phyloP scores from a whole-genome alignment of 306 rosid species.

The Potentilla sterilis region DNA sequence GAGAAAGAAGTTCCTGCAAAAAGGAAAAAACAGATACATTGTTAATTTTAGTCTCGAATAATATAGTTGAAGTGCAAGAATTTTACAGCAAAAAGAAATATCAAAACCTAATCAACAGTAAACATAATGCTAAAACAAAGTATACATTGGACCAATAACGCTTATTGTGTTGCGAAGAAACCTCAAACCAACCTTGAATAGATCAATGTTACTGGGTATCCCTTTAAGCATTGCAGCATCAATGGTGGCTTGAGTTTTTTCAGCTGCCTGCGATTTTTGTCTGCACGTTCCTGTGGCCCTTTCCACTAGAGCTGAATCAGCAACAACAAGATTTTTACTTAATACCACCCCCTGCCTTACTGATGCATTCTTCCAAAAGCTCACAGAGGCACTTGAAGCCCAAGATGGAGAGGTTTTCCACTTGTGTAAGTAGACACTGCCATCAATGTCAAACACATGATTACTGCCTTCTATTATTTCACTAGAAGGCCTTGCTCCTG shows the following conservation, averaged over 20 bases:
- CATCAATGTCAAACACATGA: constrained; percentile 81
- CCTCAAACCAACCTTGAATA: constrained; percentile 67
- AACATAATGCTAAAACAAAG: background rate
- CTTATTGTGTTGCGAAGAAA: constrained; percentile 5
- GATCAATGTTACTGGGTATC: constrained; percentile 97
- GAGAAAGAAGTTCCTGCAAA: constrained; percentile 82
- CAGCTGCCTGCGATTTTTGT: constrained; percentile 51
- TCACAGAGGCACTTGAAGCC: constrained; percentile 57
- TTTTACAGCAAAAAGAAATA: background rate
- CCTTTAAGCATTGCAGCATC: constrained; percentile 90
- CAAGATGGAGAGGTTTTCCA: constrained; percentile 93
- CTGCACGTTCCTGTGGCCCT: constrained; percentile 71
- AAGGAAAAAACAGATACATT: constrained; percentile 22
- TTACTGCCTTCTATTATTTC: constrained; percentile 48
- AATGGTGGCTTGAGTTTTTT: constrained; percentile 94
- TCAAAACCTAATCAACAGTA: background rate
- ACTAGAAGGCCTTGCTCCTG: constrained; percentile 37
- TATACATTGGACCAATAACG: background rate
- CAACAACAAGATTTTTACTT: constrained; percentile 84
- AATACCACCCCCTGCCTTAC: constrained; percentile 63
- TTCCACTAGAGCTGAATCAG: constrained; percentile 64
- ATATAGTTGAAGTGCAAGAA: background rate
- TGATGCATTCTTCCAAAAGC: constrained; percentile 79
- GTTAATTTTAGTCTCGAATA: background rate
- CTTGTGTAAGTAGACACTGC: constrained; percentile 80